Conservation (phyloP, 306 rosid genomes). For the Trichosanthes cucumerina region DNA sequence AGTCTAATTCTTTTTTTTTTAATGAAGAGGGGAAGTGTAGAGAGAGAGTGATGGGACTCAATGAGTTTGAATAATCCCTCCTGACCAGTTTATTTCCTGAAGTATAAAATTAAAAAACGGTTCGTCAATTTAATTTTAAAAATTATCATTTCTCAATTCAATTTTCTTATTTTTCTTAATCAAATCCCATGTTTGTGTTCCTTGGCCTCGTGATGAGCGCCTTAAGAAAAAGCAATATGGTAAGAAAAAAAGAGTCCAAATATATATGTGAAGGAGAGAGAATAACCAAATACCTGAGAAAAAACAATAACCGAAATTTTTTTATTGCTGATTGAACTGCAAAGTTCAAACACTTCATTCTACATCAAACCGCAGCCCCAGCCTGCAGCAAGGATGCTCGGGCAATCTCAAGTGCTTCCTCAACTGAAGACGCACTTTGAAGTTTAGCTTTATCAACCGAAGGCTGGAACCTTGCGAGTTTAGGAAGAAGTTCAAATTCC, state of each 20-base stretch:
- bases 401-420: constrained; percentile 72
- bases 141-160: no score
- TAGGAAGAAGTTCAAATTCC: constrained; percentile 90
- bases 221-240: background rate
- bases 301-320: background rate
- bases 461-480: constrained; percentile 76
- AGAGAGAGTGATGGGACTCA: no score
- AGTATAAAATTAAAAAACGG: no score
- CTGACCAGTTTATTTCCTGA: no score
- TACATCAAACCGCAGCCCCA: constrained; percentile 25
- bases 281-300: background rate
- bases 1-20: no score
- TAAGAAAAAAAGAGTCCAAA: background rate
- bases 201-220: background rate
- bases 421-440: constrained; percentile 63
- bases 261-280: background rate
- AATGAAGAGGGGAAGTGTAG: no score
- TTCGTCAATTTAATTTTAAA: background rate
- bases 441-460: constrained; percentile 62
- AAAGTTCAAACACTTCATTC: background rate
- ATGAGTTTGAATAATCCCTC: no score
- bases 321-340: background rate
- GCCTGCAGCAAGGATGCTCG: constrained; percentile 27
- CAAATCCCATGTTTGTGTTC: background rate
- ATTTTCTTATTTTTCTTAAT: background rate